phyloP scores from a whole-genome alignment of 139 green algal genomes.

The Chlamydomonas eustigma region DNA sequence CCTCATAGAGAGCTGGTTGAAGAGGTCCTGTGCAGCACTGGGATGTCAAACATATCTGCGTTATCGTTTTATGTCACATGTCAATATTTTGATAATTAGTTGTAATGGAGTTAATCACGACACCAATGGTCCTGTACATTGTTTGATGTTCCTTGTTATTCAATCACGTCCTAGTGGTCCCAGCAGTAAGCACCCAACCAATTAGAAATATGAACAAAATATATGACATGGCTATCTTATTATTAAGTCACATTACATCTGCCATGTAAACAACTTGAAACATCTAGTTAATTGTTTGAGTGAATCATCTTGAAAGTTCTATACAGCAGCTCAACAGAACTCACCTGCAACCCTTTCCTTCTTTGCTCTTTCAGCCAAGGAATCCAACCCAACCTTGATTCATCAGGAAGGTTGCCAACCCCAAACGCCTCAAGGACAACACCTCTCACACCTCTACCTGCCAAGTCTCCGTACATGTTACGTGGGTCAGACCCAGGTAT shows the following conservation, averaged over 20 bases:
- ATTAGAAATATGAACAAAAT: neutral
- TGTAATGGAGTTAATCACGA: neutral
- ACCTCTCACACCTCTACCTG: slow-evolving; percentile 57
- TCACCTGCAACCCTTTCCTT: slow-evolving; percentile 54
- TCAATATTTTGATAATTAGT: no score
- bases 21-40: slow-evolving; percentile 69
- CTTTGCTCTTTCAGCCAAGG: slow-evolving; percentile 76
- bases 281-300: no score
- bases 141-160: neutral
- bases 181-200: neutral
- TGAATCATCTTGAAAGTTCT: neutral
- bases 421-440: slow-evolving; percentile 89
- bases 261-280: no score
- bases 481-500: slow-evolving; percentile 75
- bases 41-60: slow-evolving; percentile 52
- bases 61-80: neutral
- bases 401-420: slow-evolving; percentile 86
- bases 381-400: slow-evolving; percentile 61
- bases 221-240: neutral
- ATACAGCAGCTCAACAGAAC: neutral
- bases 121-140: neutral
- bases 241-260: neutral
- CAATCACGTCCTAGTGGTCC: neutral
- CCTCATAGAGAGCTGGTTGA: slow-evolving; percentile 69
- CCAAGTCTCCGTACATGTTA: slow-evolving; percentile 73